Base-by-base conservation (phyloP, 1,139 yeast species). In the Magnusiomyces sp. region DNA sequence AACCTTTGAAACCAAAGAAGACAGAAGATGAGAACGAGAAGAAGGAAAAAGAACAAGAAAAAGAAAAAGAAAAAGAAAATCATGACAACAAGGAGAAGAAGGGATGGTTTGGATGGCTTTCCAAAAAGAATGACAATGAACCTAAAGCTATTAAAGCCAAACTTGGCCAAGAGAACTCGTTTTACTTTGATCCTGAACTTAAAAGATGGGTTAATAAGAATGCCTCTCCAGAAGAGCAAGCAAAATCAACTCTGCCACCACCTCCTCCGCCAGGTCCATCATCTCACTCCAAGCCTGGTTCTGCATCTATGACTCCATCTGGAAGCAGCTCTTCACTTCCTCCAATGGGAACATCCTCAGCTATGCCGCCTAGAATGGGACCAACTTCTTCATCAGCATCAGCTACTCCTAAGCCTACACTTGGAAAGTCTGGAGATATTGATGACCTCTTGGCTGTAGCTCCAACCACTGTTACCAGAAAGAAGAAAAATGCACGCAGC, bases 131-230 rank as follows among this genome's bases (percentile, higher is more conserved):
- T 43, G 77, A 79, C 49, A 82, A 80, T 46, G 82, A 79, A 51
- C 83, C 85, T 41, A 86, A 84, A 62, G 86, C 94, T 1, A 75
- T 81, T 53, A 77, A 79, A 58, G 97, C 97, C 34, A 89, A 92
- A 60, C 70, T 92, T 55, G 98, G 98, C 9, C 89, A 85, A 52
- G 78, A 80, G 56, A 84, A 75, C 61, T 72, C 77, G 38, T 83
- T 92, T 60, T 79, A 79, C 59, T 94, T 80, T 63, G 96, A 90
- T 67, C 94, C 87, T 59, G 80, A 83, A 54, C 76, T 86, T 61
- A 83, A 84, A 62, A 76, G 95, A 61, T 92, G 97, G 96, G 80
- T 92, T 49, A 83, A 87, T 62, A 80, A 79, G 53, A 79, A 80
- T 16, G 80, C 86, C 1, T 77, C 85, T 43, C 81, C 80, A 55